These are phyloP conservation scores for Globisporangium perplexum DNA, from an alignment of 352 stramenopile species.

Conservation along the genomic window DNA sequence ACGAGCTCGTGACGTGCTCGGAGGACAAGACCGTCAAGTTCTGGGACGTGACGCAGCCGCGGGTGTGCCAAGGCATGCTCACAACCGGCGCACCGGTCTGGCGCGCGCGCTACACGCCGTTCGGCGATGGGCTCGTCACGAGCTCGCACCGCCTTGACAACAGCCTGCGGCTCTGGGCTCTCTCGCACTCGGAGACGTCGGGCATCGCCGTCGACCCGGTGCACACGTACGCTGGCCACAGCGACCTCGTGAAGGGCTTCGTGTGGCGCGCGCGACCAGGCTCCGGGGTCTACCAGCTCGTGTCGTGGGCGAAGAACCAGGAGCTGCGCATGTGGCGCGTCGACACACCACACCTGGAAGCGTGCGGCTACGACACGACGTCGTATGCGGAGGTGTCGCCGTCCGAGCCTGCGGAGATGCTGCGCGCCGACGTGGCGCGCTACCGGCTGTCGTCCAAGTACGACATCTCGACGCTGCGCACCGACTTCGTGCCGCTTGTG, in stretches of 20 bases:
- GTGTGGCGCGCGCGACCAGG: slow-evolving; percentile 47
- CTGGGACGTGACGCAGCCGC: slow-evolving; percentile 65
- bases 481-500: slow-evolving; percentile 66
- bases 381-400: slow-evolving; percentile 19
- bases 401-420: slow-evolving; percentile 5
- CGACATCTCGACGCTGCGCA: slow-evolving; percentile 64
- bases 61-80: slow-evolving; percentile 54
- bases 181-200: slow-evolving; percentile 26
- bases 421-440: slow-evolving; percentile 25
- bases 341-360: slow-evolving; percentile 54
- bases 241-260: slow-evolving; percentile 59
- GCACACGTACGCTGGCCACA: slow-evolving; percentile 57
- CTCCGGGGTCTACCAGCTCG: slow-evolving; percentile 50
- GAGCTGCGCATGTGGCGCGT: slow-evolving; percentile 70
- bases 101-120: slow-evolving; percentile 70
- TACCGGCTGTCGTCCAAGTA: slow-evolving; percentile 47
- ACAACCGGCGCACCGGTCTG: slow-evolving; percentile 59
- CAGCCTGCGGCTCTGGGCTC: slow-evolving; percentile 56
- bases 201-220: slow-evolving; percentile 34
- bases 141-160: slow-evolving; percentile 61
- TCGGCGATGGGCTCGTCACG: slow-evolving; percentile 78
- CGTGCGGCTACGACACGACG: slow-evolving; percentile 47
- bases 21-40: slow-evolving; percentile 85
- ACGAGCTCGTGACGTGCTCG: slow-evolving; percentile 82
- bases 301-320: slow-evolving; percentile 82